Base-by-base conservation (phyloP, 1,139 yeast genomes). In the Suhomyces atakaporum region DNA sequence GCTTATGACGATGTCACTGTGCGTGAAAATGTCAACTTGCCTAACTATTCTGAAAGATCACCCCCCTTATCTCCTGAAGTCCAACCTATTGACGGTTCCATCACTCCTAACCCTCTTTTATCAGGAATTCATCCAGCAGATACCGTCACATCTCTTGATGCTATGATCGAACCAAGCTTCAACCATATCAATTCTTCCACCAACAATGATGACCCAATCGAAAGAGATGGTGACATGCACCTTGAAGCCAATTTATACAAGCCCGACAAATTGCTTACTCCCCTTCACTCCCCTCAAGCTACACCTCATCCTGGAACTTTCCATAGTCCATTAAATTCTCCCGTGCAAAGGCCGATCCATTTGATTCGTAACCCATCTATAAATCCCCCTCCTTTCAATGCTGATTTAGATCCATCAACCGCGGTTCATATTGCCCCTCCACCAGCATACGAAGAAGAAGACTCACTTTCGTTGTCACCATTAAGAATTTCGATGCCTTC, bases 231-330 rank as follows among this genome's bases (percentile, higher is more conserved):
- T 2, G 63, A 67, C 35, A 68, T 75, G 59, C 79, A 77, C 51
- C 51, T 79, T 18, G 75, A 72, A 16, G 69, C 89, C 1, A 84
- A 84, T 49, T 53, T 84, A 12, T 84, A 79, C 53, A 72, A 75
- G 47, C 92, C 92, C 0, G 58, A 53, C 5, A 21, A 20, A 9
- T 25, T 27, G 16, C 25, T 25, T 13, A 39, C 45, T 4, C 40
- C 53, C 3, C 58, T 82, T 29, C 64, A 73, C 32, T 76, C 87
- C 0, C 82, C 81, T 2, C 84, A 77, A 45, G 83, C 84, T 1
- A 45, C 68, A 16, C 83, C 84, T 2, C 66, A 73, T 42, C 66
- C 69, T 1, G 68, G 54, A 3, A 63, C 63, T 2, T 54, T 64
- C 38, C 39, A 39, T 7, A 67, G 77, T 1, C 81, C 81, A 1